Conservation (phyloP, 441 rosid species). For the Lagerstroemia fauriei region DNA sequence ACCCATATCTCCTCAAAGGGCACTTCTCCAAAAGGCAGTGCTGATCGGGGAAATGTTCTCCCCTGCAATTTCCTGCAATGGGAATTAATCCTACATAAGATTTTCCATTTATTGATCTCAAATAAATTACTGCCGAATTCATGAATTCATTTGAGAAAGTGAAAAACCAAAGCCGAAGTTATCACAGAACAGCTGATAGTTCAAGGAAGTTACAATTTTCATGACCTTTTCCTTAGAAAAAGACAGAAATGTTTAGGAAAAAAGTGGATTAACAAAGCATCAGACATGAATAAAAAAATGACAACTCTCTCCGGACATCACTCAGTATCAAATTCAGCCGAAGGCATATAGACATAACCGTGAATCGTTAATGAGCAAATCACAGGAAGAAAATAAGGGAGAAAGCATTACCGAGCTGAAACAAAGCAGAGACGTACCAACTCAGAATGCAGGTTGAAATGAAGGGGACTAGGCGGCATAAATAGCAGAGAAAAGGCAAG, state of each 20-base stretch:
- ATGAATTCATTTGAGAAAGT: neutral
- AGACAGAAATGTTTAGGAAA: neutral
- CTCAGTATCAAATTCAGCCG: neutral
- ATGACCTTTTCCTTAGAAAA: neutral
- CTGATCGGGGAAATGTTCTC: slow-evolving; percentile 16
- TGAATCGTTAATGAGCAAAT: neutral
- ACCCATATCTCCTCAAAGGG: slow-evolving; percentile 46
- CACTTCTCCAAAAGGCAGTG: slow-evolving; percentile 20
- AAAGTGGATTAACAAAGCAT: neutral
- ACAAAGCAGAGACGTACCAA: neutral
- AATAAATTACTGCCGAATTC: neutral
- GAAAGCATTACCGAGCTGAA: neutral
- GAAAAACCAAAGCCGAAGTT: neutral
- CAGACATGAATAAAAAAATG: neutral
- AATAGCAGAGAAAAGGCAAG: slow-evolving; percentile 9
- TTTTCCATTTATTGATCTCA: neutral
- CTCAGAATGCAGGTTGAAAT: slow-evolving; percentile 32
- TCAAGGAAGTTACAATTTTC: neutral
- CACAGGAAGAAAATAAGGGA: neutral
- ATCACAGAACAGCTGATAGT: neutral
- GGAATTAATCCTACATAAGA: slow-evolving; percentile 9
- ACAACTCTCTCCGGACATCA: neutral
- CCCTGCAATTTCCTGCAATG: slow-evolving; percentile 30
- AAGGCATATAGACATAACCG: neutral
- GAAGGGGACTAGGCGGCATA: slow-evolving; percentile 21